These are phyloP conservation scores for Wickerhamiella spandovensis DNA, from an alignment of 805 yeast genomes.

Conservation along the genomic window DNA sequence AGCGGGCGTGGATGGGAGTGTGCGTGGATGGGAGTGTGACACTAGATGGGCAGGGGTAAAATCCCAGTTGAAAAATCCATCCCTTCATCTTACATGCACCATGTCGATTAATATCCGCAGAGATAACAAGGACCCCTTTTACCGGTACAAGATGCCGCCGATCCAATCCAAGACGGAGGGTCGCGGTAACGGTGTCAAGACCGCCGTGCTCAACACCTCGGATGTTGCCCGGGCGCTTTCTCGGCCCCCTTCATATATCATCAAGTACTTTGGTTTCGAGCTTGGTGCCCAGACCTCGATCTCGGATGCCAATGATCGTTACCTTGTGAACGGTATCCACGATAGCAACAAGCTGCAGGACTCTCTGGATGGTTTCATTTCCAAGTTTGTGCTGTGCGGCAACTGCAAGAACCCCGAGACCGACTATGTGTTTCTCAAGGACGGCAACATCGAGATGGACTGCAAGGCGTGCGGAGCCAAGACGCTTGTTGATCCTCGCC, in stretches of 20 bases:
- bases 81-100: background rate
- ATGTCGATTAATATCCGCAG: slow-evolving; percentile 73
- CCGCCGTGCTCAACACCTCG: slow-evolving; percentile 76
- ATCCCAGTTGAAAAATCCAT: background rate
- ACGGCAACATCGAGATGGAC: slow-evolving; percentile 68
- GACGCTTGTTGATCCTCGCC: slow-evolving; percentile 70
- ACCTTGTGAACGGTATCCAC: slow-evolving; percentile 87
- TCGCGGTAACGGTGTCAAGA: slow-evolving; percentile 97
- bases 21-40: too few relatives aligned
- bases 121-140: slow-evolving; percentile 94
- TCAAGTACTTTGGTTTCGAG: slow-evolving; percentile 92
- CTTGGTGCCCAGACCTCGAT: slow-evolving; percentile 91
- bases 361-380: slow-evolving; percentile 84
- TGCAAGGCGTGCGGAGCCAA: slow-evolving; percentile 98
- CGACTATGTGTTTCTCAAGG: slow-evolving; percentile 66
- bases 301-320: slow-evolving; percentile 71
- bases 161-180: slow-evolving; percentile 96
- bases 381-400: slow-evolving; percentile 84
- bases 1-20: too few relatives aligned
- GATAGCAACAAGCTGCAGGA: slow-evolving; percentile 86
- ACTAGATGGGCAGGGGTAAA: background rate
- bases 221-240: slow-evolving; percentile 92
- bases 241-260: slow-evolving; percentile 83
- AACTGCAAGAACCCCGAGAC: slow-evolving; percentile 97
- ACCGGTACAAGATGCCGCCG: slow-evolving; percentile 99